phyloP scores from a whole-genome alignment of 164 flowering plant genomes.

The Nymphaea thermarum region DNA sequence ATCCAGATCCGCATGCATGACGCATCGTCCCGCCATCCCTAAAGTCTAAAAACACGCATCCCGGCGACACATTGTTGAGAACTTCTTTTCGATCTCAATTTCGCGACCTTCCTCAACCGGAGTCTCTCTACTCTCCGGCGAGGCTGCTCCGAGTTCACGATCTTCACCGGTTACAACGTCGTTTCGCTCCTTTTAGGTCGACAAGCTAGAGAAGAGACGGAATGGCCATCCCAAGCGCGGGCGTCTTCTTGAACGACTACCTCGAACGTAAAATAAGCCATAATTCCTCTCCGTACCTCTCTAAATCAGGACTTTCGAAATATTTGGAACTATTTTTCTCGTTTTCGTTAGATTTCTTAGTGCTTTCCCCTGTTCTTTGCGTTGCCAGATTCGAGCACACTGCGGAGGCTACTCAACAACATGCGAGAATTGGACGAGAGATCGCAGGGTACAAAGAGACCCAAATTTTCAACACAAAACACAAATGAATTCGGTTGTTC shows the following conservation, averaged over 20 bases:
- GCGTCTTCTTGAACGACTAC: slow-evolving; percentile 91
- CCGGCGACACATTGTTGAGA: too few relatives aligned
- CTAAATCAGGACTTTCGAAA: background rate
- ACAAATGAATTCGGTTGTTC: background rate
- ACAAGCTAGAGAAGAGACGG: too few relatives aligned
- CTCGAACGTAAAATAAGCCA: slow-evolving; percentile 52
- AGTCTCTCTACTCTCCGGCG: too few relatives aligned
- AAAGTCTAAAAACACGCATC: too few relatives aligned
- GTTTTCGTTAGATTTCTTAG: background rate
- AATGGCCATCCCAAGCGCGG: slow-evolving; percentile 98
- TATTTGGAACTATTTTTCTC: background rate
- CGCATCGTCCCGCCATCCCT: too few relatives aligned
- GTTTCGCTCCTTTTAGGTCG: too few relatives aligned
- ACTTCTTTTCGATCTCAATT: too few relatives aligned
- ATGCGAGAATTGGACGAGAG: slow-evolving; percentile 92
- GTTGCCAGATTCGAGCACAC: slow-evolving; percentile 73
- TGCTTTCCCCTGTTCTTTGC: background rate
- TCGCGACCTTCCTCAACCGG: too few relatives aligned
- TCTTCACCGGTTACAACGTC: too few relatives aligned
- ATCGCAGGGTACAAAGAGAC: slow-evolving; percentile 46
- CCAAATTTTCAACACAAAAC: background rate
- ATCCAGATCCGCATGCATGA: too few relatives aligned
- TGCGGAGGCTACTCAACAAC: slow-evolving; percentile 91
- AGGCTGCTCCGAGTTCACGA: too few relatives aligned
- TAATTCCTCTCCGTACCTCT: background rate